These are phyloP conservation scores for Raffaelea ambrosiae DNA, from an alignment of 2,329 filamentous ascomycete species.

Conservation along the genomic window DNA sequence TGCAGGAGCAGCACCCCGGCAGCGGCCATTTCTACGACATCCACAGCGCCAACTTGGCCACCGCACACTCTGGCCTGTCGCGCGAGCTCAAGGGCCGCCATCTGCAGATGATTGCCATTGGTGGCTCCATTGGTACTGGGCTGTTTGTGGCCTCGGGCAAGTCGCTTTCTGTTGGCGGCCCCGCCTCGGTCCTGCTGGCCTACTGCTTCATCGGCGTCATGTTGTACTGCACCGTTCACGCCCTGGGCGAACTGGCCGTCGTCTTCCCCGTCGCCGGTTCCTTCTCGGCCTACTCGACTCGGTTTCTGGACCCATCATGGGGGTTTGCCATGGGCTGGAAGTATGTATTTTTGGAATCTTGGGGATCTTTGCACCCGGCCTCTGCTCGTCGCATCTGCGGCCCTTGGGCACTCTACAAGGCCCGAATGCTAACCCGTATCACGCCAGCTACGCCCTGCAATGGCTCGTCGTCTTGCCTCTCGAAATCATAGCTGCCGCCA, in stretches of 20 bases:
- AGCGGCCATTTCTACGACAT: constrained; percentile 46
- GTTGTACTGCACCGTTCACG: constrained; percentile 88
- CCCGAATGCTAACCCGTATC: background rate
- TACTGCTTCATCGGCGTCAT: constrained; percentile 74
- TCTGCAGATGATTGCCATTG: constrained; percentile 96
- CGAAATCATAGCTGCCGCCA: constrained; percentile 78
- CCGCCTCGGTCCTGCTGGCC: constrained; percentile 69
- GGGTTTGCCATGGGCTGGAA: constrained; percentile 96
- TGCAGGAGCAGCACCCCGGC: constrained; percentile 21
- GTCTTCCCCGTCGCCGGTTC: constrained; percentile 85
- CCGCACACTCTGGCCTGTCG: constrained; percentile 65
- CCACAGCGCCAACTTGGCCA: constrained; percentile 57
- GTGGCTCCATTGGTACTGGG: constrained; percentile 83
- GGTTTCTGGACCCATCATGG: constrained; percentile 90
- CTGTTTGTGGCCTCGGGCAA: constrained; percentile 78
- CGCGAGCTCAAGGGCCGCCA: constrained; percentile 75
- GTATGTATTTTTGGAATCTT: constrained; percentile 40
- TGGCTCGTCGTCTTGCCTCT: constrained; percentile 79
- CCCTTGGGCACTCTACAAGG: too few species aligned
- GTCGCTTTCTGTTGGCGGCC: constrained; percentile 64
- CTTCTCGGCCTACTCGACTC: constrained; percentile 84
- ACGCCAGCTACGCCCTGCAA: constrained; percentile 68
- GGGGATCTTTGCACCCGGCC: too few species aligned
- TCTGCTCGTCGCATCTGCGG: too few species aligned
- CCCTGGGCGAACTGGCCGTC: constrained; percentile 84